A percentile compares a stretch with the other conserved stretches of the same genome.
Conservation (phyloP, 495 filamentous ascomycete genomes). For the Lasiosphaeria ovina region DNA sequence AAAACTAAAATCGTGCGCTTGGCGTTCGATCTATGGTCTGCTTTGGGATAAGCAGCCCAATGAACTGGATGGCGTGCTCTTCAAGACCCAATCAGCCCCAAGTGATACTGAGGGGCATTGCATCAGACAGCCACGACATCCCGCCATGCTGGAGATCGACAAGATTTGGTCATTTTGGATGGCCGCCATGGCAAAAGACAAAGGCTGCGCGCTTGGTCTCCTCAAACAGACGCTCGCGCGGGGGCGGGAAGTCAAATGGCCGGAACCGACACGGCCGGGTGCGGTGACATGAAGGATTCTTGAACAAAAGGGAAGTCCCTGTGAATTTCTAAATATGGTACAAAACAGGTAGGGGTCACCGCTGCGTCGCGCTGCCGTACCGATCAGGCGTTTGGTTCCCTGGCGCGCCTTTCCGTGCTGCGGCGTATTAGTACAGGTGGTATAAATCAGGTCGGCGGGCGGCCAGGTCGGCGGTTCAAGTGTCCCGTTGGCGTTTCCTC, state of each 20-base stretch:
- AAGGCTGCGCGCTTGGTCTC: neutral
- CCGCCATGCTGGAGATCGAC: conserved; percentile 21
- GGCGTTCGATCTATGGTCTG: neutral
- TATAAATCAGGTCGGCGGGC: neutral
- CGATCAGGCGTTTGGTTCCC: neutral
- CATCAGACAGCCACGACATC: conserved; percentile 25
- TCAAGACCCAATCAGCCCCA: conserved; percentile 10
- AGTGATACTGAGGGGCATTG: conserved; percentile 10
- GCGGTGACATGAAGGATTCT: too few species aligned
- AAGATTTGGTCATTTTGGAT: neutral
- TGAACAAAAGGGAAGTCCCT: too few species aligned
- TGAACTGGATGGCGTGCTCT: conserved; percentile 9
- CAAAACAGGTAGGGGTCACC: too few species aligned
- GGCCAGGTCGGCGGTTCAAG: neutral
- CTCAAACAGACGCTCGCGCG: too few species aligned
- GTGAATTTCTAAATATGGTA: too few species aligned
- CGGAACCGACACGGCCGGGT: too few species aligned
- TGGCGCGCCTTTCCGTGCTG: conserved; percentile 4
- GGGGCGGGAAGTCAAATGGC: too few species aligned
- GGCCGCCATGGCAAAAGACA: neutral
- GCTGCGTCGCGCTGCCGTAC: neutral
- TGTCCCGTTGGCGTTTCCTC: conserved; percentile 8
- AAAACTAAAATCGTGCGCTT: neutral
- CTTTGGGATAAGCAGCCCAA: neutral
- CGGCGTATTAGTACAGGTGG: conserved; percentile 1